phyloP scores from a whole-genome alignment of 2,329 filamentous ascomycete genomes.

The Acrocalymma vagum region DNA sequence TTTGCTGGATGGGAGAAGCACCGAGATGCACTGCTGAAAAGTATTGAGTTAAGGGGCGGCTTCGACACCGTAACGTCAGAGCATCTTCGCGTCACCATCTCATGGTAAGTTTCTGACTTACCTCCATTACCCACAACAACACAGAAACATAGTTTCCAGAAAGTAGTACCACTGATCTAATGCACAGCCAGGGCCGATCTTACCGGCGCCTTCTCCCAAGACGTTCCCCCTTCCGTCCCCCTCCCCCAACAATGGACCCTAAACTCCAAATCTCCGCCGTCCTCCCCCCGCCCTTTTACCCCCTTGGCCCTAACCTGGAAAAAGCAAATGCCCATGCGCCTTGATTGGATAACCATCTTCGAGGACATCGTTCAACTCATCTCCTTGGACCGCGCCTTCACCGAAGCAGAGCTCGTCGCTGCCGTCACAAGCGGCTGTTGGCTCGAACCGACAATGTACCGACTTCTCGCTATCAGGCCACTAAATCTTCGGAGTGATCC shows the following conservation, averaged over 20 bases:
- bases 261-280: constrained; percentile 59
- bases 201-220: constrained; percentile 35
- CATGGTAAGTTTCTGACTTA: constrained; percentile 27
- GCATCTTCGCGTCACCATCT: constrained; percentile 35
- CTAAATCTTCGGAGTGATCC: constrained; percentile 17
- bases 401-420: constrained; percentile 27
- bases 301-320: constrained; percentile 67
- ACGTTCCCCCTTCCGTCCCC: constrained; percentile 32
- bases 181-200: constrained; percentile 33
- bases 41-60: constrained; percentile 33
- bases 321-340: constrained; percentile 50
- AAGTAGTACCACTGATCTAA: constrained; percentile 4
- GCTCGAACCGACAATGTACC: constrained; percentile 37
- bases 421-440: constrained; percentile 34
- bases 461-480: constrained; percentile 33
- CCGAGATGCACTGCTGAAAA: constrained; percentile 29
- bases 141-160: not conserved
- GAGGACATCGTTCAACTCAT: constrained; percentile 36
- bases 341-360: constrained; percentile 38
- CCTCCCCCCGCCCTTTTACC: constrained; percentile 64
- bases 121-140: too few species aligned
- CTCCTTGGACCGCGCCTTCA: constrained; percentile 32
- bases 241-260: constrained; percentile 31
- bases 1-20: constrained; percentile 34
- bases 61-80: constrained; percentile 28